Evolutionary conservation across 805 yeast genomes (phyloP), one percentile per base, ranked within the genome.

Genomic region (Candida piceae): DNA sequence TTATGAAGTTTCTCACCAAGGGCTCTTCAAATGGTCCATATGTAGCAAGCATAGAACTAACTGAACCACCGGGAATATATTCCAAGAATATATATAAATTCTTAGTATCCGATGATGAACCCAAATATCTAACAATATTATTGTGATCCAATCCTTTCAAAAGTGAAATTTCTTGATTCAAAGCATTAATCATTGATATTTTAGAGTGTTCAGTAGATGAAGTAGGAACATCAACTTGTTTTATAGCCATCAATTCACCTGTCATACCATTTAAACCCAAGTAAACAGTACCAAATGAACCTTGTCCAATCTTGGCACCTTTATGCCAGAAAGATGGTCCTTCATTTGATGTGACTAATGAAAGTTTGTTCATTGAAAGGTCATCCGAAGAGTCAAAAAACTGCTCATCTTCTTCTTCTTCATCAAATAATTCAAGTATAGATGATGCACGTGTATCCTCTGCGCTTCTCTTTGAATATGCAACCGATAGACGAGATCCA

Each of bases 201-300:
- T 56, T 54, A 8, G 57, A 55, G 16, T 46, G 40, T 52, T 59
- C 47, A 31, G 66, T 44, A 36, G 65, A 38, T 30, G 62, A 31
- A 42, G 50, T 50, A 2, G 84, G 80, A 13, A 89, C 57, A 32
- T 81, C 83, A 1, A 93, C 96, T 57, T 89, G 96, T 55, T 93
- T 93, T 15, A 93, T 96, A 1, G 97, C 98, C 95, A 90, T 86
- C 35, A 93, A 67, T 55, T 88, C 97, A 29, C 98, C 98, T 0
- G 95, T 88, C 23, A 81, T 62, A 1, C 95, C 84, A 55, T 89
- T 86, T 79, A 93, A 78, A 0, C 97, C 98, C 25, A 93, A 64
- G 44, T 83, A 89, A 2, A 93, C 98, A 2, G 86, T 80, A 22
- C 97, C 98, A 67, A 88, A 93, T 42, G 94, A 81, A 3, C 98